Percentiles rank a stretch among this genome's conserved stretches.
phyloP scores from a whole-genome alignment of 2,329 filamentous ascomycete genomes.

The Sarocladiaceae sp. region DNA sequence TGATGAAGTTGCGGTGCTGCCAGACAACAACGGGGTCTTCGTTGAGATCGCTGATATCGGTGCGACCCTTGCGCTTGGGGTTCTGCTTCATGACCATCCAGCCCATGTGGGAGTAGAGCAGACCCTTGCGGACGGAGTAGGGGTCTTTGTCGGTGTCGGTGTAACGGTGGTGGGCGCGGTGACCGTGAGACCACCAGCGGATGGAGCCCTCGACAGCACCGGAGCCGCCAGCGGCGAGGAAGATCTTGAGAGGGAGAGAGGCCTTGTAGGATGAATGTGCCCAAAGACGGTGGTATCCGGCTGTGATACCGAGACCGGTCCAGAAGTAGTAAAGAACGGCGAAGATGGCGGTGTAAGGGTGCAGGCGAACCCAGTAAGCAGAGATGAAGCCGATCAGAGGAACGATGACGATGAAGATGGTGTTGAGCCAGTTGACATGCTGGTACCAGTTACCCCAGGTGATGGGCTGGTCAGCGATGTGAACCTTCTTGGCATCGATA shows the following conservation, averaged over 20 bases:
- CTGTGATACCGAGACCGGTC: slow-evolving; percentile 74
- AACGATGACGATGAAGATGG: slow-evolving; percentile 70
- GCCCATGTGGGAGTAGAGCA: slow-evolving; percentile 71
- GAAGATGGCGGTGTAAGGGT: slow-evolving; percentile 65
- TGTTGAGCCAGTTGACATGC: slow-evolving; percentile 92
- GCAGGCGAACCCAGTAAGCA: slow-evolving; percentile 72
- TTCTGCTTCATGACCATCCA: slow-evolving; percentile 96
- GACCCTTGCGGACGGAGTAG: slow-evolving; percentile 83
- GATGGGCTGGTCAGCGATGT: slow-evolving; percentile 78
- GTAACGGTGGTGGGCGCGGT: slow-evolving; percentile 84
- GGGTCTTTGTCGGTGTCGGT: slow-evolving; percentile 91
- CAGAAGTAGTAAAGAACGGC: slow-evolving; percentile 76
- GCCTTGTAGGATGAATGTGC: slow-evolving; percentile 81
- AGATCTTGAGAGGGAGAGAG: slow-evolving; percentile 67
- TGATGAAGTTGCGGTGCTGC: slow-evolving; percentile 84
- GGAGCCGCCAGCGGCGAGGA: slow-evolving; percentile 73
- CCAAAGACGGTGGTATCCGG: slow-evolving; percentile 66
- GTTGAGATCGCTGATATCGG: slow-evolving; percentile 83
- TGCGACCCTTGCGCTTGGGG: slow-evolving; percentile 79
- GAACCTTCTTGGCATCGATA: slow-evolving; percentile 62
- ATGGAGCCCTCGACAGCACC: slow-evolving; percentile 82
- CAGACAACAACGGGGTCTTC: slow-evolving; percentile 79
- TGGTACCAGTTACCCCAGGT: slow-evolving; percentile 82
- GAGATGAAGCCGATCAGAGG: slow-evolving; percentile 67
- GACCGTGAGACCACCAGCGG: slow-evolving; percentile 82